These are phyloP conservation scores for Leccinum rimulosum DNA, from an alignment of 768 basidiomycete genomes.

Conservation along the genomic window DNA sequence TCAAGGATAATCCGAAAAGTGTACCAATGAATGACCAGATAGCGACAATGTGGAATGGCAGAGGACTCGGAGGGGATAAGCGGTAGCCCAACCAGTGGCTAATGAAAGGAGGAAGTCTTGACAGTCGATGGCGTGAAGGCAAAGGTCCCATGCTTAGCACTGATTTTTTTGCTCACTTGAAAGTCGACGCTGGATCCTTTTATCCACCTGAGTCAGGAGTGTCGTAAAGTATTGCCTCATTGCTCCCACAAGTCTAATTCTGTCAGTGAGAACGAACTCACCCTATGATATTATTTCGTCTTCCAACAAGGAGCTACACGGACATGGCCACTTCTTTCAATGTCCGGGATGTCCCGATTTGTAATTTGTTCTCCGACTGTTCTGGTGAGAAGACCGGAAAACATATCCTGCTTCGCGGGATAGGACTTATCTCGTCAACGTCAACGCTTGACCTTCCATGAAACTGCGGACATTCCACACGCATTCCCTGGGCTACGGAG, in stretches of 20 bases:
- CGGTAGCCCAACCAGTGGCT: conserved; percentile 16
- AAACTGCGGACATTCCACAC: not conserved
- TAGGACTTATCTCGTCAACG: not conserved
- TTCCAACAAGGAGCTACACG: no score
- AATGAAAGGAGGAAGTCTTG: conserved; percentile 2
- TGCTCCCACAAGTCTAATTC: no score
- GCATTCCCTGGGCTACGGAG: not conserved
- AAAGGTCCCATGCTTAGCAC: not conserved
- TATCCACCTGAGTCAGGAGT: not conserved
- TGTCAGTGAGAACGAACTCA: no score
- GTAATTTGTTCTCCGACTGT: not conserved
- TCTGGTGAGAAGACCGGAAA: not conserved
- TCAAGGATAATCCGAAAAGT: conserved; percentile 46
- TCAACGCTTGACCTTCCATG: not conserved
- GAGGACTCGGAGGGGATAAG: conserved; percentile 6
- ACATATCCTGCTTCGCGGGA: not conserved
- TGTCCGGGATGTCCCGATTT: no score
- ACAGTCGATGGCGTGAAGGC: not conserved
- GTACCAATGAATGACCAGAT: conserved; percentile 53
- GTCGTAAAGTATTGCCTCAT: no score
- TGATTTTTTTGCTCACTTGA: not conserved
- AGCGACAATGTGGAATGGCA: not conserved
- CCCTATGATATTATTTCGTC: no score
- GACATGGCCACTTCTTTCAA: not conserved
- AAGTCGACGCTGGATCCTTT: not conserved